Evolutionary conservation across 1,284 basidiomycete species (phyloP).

Genomic region (Pholiota adiposa): DNA sequence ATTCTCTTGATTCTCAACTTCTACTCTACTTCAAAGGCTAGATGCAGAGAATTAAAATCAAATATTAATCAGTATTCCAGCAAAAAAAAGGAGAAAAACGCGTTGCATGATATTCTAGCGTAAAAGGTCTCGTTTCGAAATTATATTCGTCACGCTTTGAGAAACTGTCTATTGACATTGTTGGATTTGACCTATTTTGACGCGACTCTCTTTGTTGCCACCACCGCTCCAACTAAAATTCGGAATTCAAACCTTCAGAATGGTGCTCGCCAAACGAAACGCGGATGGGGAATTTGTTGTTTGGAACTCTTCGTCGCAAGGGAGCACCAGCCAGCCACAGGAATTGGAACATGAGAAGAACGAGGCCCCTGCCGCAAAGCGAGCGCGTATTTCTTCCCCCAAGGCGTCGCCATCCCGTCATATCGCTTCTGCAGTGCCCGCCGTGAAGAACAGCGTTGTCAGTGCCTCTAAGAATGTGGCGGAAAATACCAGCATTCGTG

Average conservation of each 20-base stretch:
- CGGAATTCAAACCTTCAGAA: background rate
- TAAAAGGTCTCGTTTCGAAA: too few relatives aligned
- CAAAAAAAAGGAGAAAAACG: too few relatives aligned
- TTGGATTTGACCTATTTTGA: background rate
- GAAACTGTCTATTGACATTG: background rate
- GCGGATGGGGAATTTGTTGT: slow-evolving; percentile 28
- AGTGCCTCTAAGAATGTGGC: too few relatives aligned
- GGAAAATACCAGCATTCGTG: too few relatives aligned
- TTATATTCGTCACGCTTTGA: too few relatives aligned
- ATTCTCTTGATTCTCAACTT: too few relatives aligned
- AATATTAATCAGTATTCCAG: too few relatives aligned
- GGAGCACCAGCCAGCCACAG: background rate
- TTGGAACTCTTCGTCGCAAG: slow-evolving; percentile 20
- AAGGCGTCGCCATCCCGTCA: background rate
- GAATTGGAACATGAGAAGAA: background rate
- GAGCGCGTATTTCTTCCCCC: slow-evolving; percentile 2
- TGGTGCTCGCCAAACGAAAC: slow-evolving; percentile 29
- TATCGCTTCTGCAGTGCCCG: background rate
- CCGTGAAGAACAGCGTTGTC: too few relatives aligned
- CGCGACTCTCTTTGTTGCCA: too few relatives aligned
- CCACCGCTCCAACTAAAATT: background rate
- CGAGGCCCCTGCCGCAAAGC: slow-evolving; percentile 1
- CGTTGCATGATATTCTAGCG: too few relatives aligned
- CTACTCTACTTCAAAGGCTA: too few relatives aligned
- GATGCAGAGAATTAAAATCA: too few relatives aligned